phyloP scores from a whole-genome alignment of 2,329 filamentous ascomycete genomes.

The Cordyceps pruinosa region DNA sequence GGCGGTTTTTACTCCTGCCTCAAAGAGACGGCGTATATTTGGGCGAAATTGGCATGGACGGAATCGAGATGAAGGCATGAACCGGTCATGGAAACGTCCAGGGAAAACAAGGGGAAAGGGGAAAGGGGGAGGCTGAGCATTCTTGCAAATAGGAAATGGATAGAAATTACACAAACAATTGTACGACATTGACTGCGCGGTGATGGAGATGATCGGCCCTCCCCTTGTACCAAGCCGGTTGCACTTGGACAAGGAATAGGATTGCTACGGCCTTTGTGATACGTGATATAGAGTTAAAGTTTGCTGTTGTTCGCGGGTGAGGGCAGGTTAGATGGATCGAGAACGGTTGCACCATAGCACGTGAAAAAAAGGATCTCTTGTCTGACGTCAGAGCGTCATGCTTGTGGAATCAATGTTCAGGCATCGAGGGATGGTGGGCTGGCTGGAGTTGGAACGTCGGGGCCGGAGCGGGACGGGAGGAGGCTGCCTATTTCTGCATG shows the following conservation, averaged over 20 bases:
- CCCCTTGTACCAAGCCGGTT: not conserved
- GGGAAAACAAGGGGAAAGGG: not conserved
- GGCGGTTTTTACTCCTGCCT: not conserved
- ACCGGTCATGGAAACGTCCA: not conserved
- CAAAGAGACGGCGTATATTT: not conserved
- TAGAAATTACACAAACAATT: constrained; percentile 8
- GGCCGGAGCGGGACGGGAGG: not conserved
- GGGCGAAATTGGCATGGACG: not conserved
- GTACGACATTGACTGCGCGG: not conserved
- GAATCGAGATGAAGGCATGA: not conserved
- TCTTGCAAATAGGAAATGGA: constrained; percentile 5
- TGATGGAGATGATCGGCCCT: not conserved
- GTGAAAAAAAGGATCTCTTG: not conserved
- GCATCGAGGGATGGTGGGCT: not conserved
- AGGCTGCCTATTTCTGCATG: not conserved
- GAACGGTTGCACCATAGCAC: not conserved
- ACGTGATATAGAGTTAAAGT: not conserved
- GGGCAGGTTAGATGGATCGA: not conserved
- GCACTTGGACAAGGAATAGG: not conserved
- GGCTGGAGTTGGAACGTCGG: not conserved
- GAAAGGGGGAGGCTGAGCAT: not conserved
- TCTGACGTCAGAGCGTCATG: not conserved
- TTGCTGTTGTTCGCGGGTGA: not conserved
- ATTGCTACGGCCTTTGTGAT: not conserved
- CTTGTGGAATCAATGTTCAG: not conserved